Base-by-base conservation (phyloP, 345 rosid genomes). In the Aquilaria sinensis region DNA sequence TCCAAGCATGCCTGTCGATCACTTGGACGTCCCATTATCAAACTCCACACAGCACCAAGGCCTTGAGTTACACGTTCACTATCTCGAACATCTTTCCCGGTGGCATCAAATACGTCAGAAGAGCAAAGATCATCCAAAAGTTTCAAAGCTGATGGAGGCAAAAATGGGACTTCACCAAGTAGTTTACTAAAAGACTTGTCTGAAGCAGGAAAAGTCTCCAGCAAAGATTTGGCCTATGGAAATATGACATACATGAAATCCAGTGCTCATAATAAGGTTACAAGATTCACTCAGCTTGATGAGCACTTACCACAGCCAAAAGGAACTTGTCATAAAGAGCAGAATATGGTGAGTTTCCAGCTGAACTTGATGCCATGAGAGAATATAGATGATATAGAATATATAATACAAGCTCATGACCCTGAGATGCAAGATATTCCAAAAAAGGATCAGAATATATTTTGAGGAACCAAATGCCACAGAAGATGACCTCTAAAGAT, bases 1-100 rank as follows among this genome's bases (percentile, higher is more conserved):
- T 76, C 83, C 75, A 94, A 75, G 80, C 92, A 88, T 78, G 90
- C 83, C 70, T 83, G 82, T 51, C 97, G 87, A 66, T 86, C 75
- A 64, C 79, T 83, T 74, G 97, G 89, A 67, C 97, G 96, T 51
- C 90, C 95, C 78, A 88, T 67, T 78, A 94, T 86, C 78, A 94
- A 82, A 80, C 97, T 81, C 99, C 99, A 94, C 33, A 86, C 96
- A 43, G 94, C 90, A 70, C 96, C 97, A 67, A 94, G 96, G 52
- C 97, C 99, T 72, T 94, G 99, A 48, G 97, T 90, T 43, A 94
- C 89, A 70, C 92, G 96, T 71, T 94, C 96, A 61, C 81, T 76
- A 72, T 88, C 99, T 60, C 79, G 78, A 53, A 77, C 67, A 70
- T 79, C 85, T 74, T 76, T 85, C 57, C 89, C 92, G 62, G 64